Percentiles rank a stretch among this genome's conserved stretches.
Conservation (phyloP, 345 rosid genomes). For the Eucalyptus sideroxylon region DNA sequence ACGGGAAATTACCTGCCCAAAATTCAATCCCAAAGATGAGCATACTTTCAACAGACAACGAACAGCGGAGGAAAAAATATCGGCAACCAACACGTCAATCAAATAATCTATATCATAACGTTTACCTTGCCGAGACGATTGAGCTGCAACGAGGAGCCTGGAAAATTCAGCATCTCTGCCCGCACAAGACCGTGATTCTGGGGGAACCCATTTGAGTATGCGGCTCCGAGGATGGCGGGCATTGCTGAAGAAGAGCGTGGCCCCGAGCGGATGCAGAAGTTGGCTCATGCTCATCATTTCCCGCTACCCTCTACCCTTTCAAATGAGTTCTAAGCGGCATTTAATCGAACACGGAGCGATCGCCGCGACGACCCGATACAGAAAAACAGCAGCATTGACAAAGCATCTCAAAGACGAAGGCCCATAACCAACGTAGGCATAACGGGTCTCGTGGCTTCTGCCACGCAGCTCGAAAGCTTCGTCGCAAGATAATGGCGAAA, state of each 20-base stretch:
- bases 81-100: not conserved
- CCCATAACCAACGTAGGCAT: not conserved
- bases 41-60: not conserved
- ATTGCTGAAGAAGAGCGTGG: not conserved
- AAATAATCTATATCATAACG: not conserved
- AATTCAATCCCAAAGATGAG: not conserved
- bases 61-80: not conserved
- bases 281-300: conserved; percentile 14
- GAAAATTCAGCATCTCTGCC: not conserved
- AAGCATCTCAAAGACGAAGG: not conserved
- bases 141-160: not conserved
- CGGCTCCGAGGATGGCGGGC: not conserved
- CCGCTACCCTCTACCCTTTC: not conserved
- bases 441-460: not conserved
- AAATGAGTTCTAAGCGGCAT: not conserved
- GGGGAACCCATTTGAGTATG: not conserved
- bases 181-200: not conserved
- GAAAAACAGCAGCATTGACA: not conserved
- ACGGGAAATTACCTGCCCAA: conserved; percentile 17
- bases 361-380: not conserved
- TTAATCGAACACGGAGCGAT: not conserved
- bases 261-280: not conserved
- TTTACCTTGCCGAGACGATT: conserved; percentile 16
- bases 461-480: not conserved
- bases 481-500: not conserved